Evolutionary conservation across 1,284 basidiomycete genomes (phyloP).

Genomic region (Thelephora terrestris): DNA sequence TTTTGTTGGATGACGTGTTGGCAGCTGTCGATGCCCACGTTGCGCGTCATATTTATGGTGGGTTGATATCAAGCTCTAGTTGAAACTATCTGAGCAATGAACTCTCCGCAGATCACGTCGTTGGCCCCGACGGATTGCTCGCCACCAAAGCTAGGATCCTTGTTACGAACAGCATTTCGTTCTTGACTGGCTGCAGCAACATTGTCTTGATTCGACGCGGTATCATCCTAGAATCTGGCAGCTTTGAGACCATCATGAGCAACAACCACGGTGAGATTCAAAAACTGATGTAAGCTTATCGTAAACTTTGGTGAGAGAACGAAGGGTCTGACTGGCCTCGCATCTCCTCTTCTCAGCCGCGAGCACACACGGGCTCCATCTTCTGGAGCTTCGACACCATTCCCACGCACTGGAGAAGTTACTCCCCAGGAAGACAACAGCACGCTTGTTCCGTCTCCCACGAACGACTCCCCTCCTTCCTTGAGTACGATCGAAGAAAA

Average conservation of each 20-base stretch:
- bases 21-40: conserved; percentile 43
- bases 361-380: conserved; percentile 34
- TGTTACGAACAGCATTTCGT: conserved; percentile 86
- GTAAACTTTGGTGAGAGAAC: neutral
- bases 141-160: conserved; percentile 80
- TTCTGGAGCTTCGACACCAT: conserved; percentile 51
- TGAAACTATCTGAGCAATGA: neutral
- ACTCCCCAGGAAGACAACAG: conserved; percentile 29
- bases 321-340: neutral
- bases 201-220: conserved; percentile 77
- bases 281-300: conserved; percentile 63
- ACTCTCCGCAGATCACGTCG: conserved; percentile 62
- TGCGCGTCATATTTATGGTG: conserved; percentile 40
- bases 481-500: conserved; percentile 31
- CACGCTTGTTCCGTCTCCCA: conserved; percentile 14
- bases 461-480: conserved; percentile 20
- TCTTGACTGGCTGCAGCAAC: conserved; percentile 73
- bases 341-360: conserved; percentile 19
- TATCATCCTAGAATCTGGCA: conserved; percentile 73
- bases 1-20: conserved; percentile 44
- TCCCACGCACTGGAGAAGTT: conserved; percentile 29
- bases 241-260: conserved; percentile 54
- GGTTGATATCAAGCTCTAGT: conserved; percentile 1
- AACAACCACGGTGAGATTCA: conserved; percentile 63
- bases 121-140: conserved; percentile 83